A percentile compares a stretch with the other conserved stretches of the same genome.
Evolutionary conservation across 768 basidiomycete species (phyloP).

Genomic region (Lactarius indigo): DNA sequence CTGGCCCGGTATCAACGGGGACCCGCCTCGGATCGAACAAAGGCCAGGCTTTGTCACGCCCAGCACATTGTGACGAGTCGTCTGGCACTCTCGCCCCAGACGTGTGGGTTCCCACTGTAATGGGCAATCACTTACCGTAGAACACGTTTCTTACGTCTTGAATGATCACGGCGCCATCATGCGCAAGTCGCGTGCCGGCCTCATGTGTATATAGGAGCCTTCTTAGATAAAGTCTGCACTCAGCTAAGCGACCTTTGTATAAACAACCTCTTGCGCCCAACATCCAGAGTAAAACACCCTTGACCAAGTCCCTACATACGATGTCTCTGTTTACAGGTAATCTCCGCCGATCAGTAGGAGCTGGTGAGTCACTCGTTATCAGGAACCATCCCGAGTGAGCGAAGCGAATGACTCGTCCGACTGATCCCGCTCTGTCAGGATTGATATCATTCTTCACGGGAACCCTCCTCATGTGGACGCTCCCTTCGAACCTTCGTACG

Average conservation of each 20-base stretch:
- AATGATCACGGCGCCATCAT: constrained; percentile 13
- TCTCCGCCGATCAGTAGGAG: constrained; percentile 24
- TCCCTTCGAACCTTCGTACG: constrained; percentile 45
- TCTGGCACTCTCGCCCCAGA: background rate
- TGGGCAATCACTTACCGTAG: constrained; percentile 19
- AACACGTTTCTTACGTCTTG: constrained; percentile 18
- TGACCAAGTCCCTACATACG: background rate
- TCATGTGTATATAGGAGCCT: constrained; percentile 12
- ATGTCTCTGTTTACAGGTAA: constrained; percentile 24
- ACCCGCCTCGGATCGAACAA: constrained; percentile 58
- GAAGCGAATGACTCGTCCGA: background rate
- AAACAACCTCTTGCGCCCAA: constrained; percentile 10
- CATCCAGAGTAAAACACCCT: background rate
- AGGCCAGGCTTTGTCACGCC: constrained; percentile 40
- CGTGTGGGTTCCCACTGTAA: constrained; percentile 5
- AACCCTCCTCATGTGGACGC: constrained; percentile 24
- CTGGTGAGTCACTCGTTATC: constrained; percentile 17
- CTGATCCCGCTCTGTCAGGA: background rate
- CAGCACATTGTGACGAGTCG: constrained; percentile 9
- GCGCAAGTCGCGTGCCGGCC: constrained; percentile 20
- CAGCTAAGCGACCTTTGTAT: background rate
- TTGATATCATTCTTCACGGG: constrained; percentile 17
- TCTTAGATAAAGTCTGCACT: constrained; percentile 12
- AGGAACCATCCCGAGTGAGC: background rate
- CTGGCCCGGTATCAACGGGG: constrained; percentile 61